Conservation (phyloP, 148 eudicot species). For the Rhododendron griersonianum region DNA sequence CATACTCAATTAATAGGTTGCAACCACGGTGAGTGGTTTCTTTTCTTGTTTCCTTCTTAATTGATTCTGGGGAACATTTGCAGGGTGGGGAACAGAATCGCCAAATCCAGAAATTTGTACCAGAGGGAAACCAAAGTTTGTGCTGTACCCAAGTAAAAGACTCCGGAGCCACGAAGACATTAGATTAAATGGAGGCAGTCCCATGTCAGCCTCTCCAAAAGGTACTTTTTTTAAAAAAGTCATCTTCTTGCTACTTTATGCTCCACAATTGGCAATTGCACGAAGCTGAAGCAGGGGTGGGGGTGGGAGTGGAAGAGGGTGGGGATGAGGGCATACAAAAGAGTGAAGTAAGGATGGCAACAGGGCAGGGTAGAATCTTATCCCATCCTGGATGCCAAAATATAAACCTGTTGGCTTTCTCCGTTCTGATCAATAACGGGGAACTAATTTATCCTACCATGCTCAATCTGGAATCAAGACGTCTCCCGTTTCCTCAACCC, state of each 20-base stretch:
- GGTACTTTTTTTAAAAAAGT: constrained; percentile 19
- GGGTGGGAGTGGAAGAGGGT: background rate
- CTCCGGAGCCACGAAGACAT: constrained; percentile 24
- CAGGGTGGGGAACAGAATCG: constrained; percentile 25
- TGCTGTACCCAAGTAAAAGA: constrained; percentile 29
- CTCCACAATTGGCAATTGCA: background rate
- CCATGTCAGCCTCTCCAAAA: constrained; percentile 31
- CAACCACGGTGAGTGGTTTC: background rate
- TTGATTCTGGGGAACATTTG: constrained; percentile 8
- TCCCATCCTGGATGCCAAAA: background rate
- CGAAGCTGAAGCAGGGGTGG: background rate
- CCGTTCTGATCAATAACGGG: background rate
- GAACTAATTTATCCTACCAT: background rate
- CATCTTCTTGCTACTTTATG: background rate
- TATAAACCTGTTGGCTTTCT: background rate
- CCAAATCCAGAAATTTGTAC: constrained; percentile 32
- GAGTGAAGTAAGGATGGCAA: background rate
- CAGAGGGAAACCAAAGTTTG: constrained; percentile 18
- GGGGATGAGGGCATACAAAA: background rate
- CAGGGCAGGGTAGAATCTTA: background rate
- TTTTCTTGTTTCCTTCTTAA: background rate
- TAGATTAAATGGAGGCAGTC: constrained; percentile 28
- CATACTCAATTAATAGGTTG: background rate
- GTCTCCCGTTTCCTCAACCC: background rate
- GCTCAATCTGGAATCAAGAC: background rate